These are phyloP conservation scores for Avena atlantica DNA, from an alignment of 176 grass and related monocot genomes.

Conservation along the genomic window DNA sequence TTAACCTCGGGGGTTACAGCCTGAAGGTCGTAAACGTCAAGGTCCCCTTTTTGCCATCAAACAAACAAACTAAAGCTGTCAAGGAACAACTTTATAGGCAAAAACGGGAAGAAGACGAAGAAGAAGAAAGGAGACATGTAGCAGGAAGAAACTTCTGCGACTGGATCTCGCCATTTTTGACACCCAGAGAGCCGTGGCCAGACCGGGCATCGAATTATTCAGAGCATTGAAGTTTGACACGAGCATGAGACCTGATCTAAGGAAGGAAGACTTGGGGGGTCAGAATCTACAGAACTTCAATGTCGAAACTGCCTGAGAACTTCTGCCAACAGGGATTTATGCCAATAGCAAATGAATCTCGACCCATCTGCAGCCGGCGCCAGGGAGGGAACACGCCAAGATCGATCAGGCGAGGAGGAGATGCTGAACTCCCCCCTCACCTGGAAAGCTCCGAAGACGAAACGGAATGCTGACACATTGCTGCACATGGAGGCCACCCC, in stretches of 20 bases:
- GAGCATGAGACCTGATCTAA: neutral
- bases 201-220: neutral
- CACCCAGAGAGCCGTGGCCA: neutral
- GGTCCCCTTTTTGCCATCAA: neutral
- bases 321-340: neutral
- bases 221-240: neutral
- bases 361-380: neutral
- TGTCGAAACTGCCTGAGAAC: neutral
- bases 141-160: neutral
- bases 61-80: neutral
- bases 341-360: neutral
- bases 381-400: neutral
- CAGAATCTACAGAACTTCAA: neutral
- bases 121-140: neutral
- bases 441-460: neutral
- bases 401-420: neutral
- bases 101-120: neutral
- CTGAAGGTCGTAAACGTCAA: neutral
- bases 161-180: slow-evolving; percentile 8
- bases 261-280: neutral
- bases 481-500: neutral
- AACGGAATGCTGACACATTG: neutral
- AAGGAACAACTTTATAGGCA: neutral
- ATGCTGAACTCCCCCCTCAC: neutral
- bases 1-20: neutral